Evolutionary conservation across 1,284 basidiomycete species (phyloP).

Genomic region (Ustilago esculenta): DNA sequence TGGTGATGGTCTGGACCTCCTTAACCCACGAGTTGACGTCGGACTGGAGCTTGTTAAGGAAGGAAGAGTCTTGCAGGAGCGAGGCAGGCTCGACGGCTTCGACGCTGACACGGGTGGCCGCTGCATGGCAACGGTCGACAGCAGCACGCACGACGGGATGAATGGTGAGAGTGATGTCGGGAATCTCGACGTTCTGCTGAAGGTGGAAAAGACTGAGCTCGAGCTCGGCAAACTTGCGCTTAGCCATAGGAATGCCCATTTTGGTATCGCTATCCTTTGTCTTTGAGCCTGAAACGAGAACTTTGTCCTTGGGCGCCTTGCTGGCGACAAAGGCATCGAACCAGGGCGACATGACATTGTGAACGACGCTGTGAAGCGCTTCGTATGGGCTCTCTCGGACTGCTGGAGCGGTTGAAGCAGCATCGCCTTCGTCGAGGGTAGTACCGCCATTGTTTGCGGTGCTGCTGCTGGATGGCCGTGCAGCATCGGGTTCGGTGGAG

Average conservation of each 20-base stretch:
- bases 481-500: neutral
- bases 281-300: constrained; percentile 39
- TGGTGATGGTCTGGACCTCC: constrained; percentile 95
- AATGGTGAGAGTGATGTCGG: constrained; percentile 90
- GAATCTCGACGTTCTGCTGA: constrained; percentile 98
- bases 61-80: constrained; percentile 83
- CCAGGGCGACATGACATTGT: constrained; percentile 95
- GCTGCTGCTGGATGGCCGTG: constrained; percentile 1
- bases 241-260: constrained; percentile 97
- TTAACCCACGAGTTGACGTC: constrained; percentile 99
- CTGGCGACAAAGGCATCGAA: constrained; percentile 91
- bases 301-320: constrained; percentile 58
- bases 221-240: constrained; percentile 98
- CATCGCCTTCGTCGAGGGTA: constrained; percentile 27
- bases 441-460: constrained; percentile 6
- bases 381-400: constrained; percentile 78
- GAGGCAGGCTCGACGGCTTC: constrained; percentile 77
- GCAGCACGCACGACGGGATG: constrained; percentile 89
- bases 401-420: constrained; percentile 18
- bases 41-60: constrained; percentile 91
- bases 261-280: constrained; percentile 71
- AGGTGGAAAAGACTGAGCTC: constrained; percentile 94
- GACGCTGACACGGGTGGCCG: constrained; percentile 76
- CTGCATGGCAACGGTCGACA: constrained; percentile 72
- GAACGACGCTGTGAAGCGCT: constrained; percentile 93